phyloP scores from a whole-genome alignment of 805 yeast genomes.

The Zygotorulaspora sp. region DNA sequence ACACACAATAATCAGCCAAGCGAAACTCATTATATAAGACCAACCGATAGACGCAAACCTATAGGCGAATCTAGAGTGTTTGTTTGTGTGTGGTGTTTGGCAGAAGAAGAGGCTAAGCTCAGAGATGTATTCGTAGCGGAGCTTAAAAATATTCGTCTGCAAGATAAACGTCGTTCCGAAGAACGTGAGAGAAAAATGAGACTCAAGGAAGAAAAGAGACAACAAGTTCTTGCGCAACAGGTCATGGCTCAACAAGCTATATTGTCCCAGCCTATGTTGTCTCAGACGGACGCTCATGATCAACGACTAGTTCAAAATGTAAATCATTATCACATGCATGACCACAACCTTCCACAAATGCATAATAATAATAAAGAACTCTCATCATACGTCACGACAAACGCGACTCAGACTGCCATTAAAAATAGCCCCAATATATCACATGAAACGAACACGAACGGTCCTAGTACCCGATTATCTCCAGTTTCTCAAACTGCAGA shows the following conservation, averaged over 20 bases:
- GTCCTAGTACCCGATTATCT: too few species aligned
- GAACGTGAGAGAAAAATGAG: conserved; percentile 30
- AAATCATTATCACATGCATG: too few species aligned
- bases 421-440: too few species aligned
- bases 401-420: too few species aligned
- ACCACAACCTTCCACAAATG: too few species aligned
- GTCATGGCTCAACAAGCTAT: conserved; percentile 1
- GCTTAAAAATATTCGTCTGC: conserved; percentile 20
- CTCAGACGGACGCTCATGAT: background rate
- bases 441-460: too few species aligned
- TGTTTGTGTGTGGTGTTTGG: conserved; percentile 27
- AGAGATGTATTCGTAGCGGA: conserved; percentile 26
- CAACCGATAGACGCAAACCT: conserved; percentile 24
- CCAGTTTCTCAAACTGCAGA: too few species aligned
- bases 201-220: conserved; percentile 17
- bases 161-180: conserved; percentile 25
- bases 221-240: conserved; percentile 2
- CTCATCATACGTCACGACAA: too few species aligned
- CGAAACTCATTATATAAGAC: conserved; percentile 17
- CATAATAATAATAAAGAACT: too few species aligned
- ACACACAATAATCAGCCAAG: conserved; percentile 11
- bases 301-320: background rate
- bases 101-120: conserved; percentile 21
- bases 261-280: too few species aligned
- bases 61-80: conserved; percentile 23